Percentiles rank a stretch among this genome's conserved stretches.
Conservation (phyloP, 345 rosid genomes). For the Turnera subulata region DNA sequence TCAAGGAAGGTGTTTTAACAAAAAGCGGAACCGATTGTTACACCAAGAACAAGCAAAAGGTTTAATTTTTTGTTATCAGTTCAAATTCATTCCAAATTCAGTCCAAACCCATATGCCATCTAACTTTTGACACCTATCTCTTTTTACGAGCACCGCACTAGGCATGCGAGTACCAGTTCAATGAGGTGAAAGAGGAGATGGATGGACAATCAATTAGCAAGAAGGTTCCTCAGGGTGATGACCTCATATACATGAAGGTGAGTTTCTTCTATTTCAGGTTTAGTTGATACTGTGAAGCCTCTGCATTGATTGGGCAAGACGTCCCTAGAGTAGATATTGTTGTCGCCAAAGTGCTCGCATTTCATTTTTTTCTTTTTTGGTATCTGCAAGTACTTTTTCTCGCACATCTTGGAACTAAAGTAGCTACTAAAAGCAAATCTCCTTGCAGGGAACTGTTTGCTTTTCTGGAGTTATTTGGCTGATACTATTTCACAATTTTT, state of each 20-base stretch:
- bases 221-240: slow-evolving; percentile 44
- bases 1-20: slow-evolving; percentile 53
- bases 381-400: neutral
- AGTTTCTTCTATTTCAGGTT: slow-evolving; percentile 11
- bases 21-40: slow-evolving; percentile 60
- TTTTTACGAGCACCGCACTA: slow-evolving; percentile 17
- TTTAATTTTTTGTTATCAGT: slow-evolving; percentile 3
- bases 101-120: neutral
- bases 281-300: neutral
- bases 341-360: too few species aligned
- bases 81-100: neutral
- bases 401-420: neutral
- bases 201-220: slow-evolving; percentile 36
- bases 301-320: slow-evolving; percentile 2
- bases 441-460: neutral
- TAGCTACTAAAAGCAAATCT: neutral
- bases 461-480: too few species aligned
- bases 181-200: slow-evolving; percentile 69
- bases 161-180: slow-evolving; percentile 53
- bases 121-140: slow-evolving; percentile 8
- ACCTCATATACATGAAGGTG: slow-evolving; percentile 77
- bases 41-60: slow-evolving; percentile 61
- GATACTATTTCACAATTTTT: neutral
- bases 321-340: too few species aligned
- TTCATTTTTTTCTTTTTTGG: neutral